These are phyloP conservation scores for Garcileccinum viscosum DNA, from an alignment of 1,284 basidiomycete species.

Conservation along the genomic window DNA sequence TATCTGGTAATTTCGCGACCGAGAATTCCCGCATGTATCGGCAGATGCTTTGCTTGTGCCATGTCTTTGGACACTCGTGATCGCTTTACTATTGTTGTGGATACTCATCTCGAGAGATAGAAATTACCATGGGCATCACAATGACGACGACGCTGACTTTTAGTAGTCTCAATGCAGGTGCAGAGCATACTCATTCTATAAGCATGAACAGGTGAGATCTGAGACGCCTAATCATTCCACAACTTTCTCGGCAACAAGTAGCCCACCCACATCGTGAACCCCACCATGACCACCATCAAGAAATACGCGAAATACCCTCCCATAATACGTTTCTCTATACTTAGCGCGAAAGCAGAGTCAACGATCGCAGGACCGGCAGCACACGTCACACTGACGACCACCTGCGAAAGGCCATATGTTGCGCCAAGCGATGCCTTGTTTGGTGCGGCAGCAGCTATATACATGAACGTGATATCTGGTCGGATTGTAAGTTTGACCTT, in stretches of 20 bases:
- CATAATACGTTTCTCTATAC: constrained; percentile 46
- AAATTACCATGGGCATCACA: too few species aligned
- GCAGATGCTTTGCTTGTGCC: too few species aligned
- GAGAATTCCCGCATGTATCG: too few species aligned
- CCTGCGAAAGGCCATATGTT: constrained; percentile 65
- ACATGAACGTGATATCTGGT: constrained; percentile 52
- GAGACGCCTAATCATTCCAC: constrained; percentile 16
- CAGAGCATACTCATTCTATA: too few species aligned
- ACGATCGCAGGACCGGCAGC: constrained; percentile 59
- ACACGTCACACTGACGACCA: constrained; percentile 42
- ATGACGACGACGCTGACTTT: too few species aligned
- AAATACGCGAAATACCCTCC: constrained; percentile 52
- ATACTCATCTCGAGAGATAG: too few species aligned
- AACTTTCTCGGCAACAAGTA: constrained; percentile 25
- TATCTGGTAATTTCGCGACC: too few species aligned
- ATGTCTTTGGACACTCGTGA: too few species aligned
- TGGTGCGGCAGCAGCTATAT: constrained; percentile 49
- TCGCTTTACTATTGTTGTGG: too few species aligned
- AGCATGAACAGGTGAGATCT: too few species aligned
- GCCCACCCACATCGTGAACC: constrained; percentile 34
- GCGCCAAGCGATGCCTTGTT: constrained; percentile 59
- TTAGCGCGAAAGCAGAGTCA: constrained; percentile 47
- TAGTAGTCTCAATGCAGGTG: too few species aligned
- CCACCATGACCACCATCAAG: constrained; percentile 38
- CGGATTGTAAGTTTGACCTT: neutral